These are phyloP conservation scores for Umbelopsis sp. DNA, from an alignment of 371 early-diverging fungal species.

Conservation along the genomic window DNA sequence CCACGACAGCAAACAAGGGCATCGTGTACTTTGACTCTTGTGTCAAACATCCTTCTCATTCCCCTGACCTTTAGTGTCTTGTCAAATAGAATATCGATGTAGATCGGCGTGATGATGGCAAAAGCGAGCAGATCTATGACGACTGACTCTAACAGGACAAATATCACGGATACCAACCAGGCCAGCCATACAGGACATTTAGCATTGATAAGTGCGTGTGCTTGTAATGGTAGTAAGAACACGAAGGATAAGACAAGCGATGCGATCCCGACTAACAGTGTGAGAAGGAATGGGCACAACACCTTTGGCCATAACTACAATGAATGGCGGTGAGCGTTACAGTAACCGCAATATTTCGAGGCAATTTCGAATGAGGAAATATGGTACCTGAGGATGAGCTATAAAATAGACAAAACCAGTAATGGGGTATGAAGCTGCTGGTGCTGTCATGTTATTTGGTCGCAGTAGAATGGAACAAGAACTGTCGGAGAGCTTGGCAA, in stretches of 20 bases:
- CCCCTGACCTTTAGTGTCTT: slow-evolving; percentile 55
- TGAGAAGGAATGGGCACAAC: slow-evolving; percentile 48
- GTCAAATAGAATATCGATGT: slow-evolving; percentile 61
- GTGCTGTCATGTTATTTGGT: slow-evolving; percentile 31
- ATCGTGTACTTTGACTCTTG: slow-evolving; percentile 37
- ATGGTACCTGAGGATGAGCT: slow-evolving; percentile 50
- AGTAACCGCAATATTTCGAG: not conserved
- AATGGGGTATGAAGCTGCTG: slow-evolving; percentile 54
- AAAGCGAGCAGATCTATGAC: slow-evolving; percentile 55
- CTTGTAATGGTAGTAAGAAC: slow-evolving; percentile 49
- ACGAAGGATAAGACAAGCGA: slow-evolving; percentile 46
- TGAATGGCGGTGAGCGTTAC: not conserved
- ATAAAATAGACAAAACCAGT: slow-evolving; percentile 53
- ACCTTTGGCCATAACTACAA: slow-evolving; percentile 46
- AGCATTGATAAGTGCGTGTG: slow-evolving; percentile 56
- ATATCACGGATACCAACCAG: slow-evolving; percentile 58
- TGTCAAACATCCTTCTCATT: slow-evolving; percentile 50
- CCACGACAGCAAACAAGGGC: slow-evolving; percentile 47
- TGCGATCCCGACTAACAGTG: slow-evolving; percentile 39
- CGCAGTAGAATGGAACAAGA: not conserved
- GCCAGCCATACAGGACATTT: slow-evolving; percentile 61
- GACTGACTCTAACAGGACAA: slow-evolving; percentile 58
- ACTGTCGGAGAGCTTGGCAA: not conserved
- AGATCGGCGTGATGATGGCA: slow-evolving; percentile 55
- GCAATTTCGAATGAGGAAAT: not conserved